Percentiles rank a stretch among this genome's conserved stretches.
phyloP scores from a whole-genome alignment of 495 filamentous ascomycete genomes.

The Tuber microsphaerosporum region DNA sequence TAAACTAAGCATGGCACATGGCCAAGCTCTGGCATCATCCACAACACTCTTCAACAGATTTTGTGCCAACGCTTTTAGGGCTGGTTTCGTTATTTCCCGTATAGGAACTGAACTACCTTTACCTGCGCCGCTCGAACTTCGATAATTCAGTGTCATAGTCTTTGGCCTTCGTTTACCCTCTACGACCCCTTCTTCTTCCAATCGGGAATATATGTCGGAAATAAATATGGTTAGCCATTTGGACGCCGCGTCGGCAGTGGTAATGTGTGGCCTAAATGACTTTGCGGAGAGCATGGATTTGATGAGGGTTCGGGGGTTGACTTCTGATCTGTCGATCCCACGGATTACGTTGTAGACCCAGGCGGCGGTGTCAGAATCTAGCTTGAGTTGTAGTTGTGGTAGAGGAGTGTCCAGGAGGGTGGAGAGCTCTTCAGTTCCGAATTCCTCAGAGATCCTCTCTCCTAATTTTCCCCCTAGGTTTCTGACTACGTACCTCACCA shows the following conservation, averaged over 20 bases:
- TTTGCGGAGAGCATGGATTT: constrained; percentile 97
- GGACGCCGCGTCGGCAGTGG: constrained; percentile 66
- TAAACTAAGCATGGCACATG: constrained; percentile 75
- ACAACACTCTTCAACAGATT: constrained; percentile 68
- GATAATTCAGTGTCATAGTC: constrained; percentile 74
- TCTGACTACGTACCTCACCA: constrained; percentile 48
- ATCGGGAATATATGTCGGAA: constrained; percentile 80
- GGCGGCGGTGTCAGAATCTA: constrained; percentile 77
- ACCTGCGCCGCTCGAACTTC: constrained; percentile 57
- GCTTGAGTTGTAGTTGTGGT: constrained; percentile 67
- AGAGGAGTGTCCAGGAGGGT: constrained; percentile 66
- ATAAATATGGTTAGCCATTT: constrained; percentile 89
- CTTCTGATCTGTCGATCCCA: constrained; percentile 78
- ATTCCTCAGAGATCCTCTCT: constrained; percentile 67
- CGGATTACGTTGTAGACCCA: constrained; percentile 85
- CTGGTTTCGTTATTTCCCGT: constrained; percentile 59
- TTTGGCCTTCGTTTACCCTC: constrained; percentile 82
- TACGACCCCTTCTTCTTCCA: constrained; percentile 85
- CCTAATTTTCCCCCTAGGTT: constrained; percentile 96
- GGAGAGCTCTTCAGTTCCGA: constrained; percentile 70
- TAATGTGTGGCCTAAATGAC: constrained; percentile 82
- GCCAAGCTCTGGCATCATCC: constrained; percentile 73
- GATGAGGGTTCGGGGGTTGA: constrained; percentile 84
- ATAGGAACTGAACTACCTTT: constrained; percentile 69
- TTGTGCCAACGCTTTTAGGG: constrained; percentile 71